Evolutionary conservation across 176 grass and related monocot species (phyloP).

Genomic region (Sorghum bicolor): DNA sequence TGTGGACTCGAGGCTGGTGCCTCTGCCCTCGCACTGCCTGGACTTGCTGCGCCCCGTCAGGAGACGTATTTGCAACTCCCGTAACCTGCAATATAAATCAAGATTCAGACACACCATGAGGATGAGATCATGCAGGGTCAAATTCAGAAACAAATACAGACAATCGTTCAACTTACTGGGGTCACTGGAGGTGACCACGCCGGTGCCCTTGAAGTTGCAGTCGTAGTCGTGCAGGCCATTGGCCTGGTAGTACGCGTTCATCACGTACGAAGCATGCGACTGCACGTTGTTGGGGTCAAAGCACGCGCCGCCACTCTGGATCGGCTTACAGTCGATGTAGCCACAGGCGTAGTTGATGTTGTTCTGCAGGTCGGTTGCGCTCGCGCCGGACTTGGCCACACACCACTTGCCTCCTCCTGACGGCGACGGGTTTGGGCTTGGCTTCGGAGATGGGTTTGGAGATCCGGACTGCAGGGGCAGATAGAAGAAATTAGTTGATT

Average conservation of each 20-base stretch:
- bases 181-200: slow-evolving; percentile 41
- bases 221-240: slow-evolving; percentile 38
- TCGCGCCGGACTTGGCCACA: slow-evolving; percentile 45
- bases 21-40: slow-evolving; percentile 33
- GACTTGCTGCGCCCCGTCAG: slow-evolving; percentile 53
- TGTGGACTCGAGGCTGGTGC: slow-evolving; percentile 33
- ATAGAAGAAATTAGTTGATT: not conserved
- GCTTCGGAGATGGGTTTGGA: slow-evolving; percentile 27
- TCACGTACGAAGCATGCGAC: slow-evolving; percentile 53
- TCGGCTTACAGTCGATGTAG: slow-evolving; percentile 46
- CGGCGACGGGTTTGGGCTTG: slow-evolving; percentile 14
- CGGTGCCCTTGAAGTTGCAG: slow-evolving; percentile 61
- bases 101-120: not conserved
- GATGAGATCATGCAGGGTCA: not conserved
- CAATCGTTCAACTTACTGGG: slow-evolving; percentile 37
- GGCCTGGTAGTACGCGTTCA: slow-evolving; percentile 72
- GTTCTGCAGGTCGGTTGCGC: slow-evolving; percentile 39
- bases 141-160: not conserved
- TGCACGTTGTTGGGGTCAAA: slow-evolving; percentile 50
- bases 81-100: slow-evolving; percentile 23
- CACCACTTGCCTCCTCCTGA: slow-evolving; percentile 59
- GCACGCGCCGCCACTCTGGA: slow-evolving; percentile 57
- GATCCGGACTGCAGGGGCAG: slow-evolving; percentile 31
- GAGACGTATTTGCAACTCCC: slow-evolving; percentile 47
- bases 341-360: slow-evolving; percentile 80